A percentile compares a stretch with the other conserved stretches of the same genome.
These are phyloP conservation scores for Scedosporium minutisporum DNA, from an alignment of 2,329 filamentous ascomycete species.

Conservation along the genomic window DNA sequence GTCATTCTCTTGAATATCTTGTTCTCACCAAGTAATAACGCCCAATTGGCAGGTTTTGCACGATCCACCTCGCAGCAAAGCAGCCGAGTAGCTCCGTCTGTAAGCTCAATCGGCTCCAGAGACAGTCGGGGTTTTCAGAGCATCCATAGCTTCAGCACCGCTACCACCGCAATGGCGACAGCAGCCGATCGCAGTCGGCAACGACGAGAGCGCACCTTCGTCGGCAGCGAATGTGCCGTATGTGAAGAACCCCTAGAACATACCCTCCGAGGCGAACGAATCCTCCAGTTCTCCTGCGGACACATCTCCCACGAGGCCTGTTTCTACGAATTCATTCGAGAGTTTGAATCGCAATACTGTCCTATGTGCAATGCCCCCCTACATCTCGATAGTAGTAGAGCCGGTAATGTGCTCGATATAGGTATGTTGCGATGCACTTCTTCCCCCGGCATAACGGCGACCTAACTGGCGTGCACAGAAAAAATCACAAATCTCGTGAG, in stretches of 20 bases:
- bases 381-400: constrained; percentile 83
- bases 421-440: constrained; percentile 40
- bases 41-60: not conserved
- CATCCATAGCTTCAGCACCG: not conserved
- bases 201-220: constrained; percentile 85
- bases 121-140: not conserved
- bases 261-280: constrained; percentile 84
- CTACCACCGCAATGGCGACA: constrained; percentile 23
- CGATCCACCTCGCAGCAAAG: not conserved
- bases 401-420: constrained; percentile 85
- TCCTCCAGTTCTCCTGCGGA: constrained; percentile 91
- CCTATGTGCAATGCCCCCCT: constrained; percentile 88
- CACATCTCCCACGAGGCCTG: constrained; percentile 97
- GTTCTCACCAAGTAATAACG: not conserved
- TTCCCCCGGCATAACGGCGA: not conserved
- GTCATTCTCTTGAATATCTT: not conserved
- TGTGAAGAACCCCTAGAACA: constrained; percentile 96
- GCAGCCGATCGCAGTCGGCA: constrained; percentile 63
- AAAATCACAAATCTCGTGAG: constrained; percentile 92
- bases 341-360: constrained; percentile 88
- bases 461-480: constrained; percentile 42
- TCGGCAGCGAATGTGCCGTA: constrained; percentile 88
- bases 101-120: not conserved
- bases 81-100: not conserved
- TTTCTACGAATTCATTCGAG: constrained; percentile 96